phyloP scores from a whole-genome alignment of 192 early-diverging fungal species.

The Coemansia sp. region DNA sequence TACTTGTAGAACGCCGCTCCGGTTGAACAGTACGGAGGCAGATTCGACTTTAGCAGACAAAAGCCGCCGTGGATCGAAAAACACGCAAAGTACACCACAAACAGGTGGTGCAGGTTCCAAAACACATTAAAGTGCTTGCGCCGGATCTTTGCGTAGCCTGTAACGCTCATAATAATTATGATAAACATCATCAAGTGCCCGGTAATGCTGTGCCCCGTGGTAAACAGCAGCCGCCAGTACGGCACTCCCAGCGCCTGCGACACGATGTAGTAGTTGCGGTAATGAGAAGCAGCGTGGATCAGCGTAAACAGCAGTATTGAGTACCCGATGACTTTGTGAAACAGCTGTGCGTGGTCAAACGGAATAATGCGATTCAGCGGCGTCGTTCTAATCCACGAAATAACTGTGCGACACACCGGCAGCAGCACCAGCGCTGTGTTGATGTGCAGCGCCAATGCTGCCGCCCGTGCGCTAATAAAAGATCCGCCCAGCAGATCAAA shows the following conservation, averaged over 20 bases:
- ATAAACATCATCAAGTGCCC: slow-evolving; percentile 74
- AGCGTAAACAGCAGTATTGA: slow-evolving; percentile 75
- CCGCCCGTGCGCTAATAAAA: slow-evolving; percentile 60
- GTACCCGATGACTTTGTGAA: slow-evolving; percentile 79
- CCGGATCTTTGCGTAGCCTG: slow-evolving; percentile 60
- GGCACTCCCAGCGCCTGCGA: slow-evolving; percentile 24
- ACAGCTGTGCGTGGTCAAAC: slow-evolving; percentile 81
- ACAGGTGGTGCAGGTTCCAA: slow-evolving; percentile 87
- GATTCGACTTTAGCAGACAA: slow-evolving; percentile 75
- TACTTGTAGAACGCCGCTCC: slow-evolving; percentile 83
- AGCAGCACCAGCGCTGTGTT: slow-evolving; percentile 77
- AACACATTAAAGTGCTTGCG: slow-evolving; percentile 65
- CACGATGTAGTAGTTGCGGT: slow-evolving; percentile 67
- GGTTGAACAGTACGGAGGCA: slow-evolving; percentile 64
- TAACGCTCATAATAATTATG: slow-evolving; percentile 78
- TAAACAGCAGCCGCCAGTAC: slow-evolving; percentile 56
- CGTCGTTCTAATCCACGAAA: slow-evolving; percentile 73
- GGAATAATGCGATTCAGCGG: slow-evolving; percentile 75
- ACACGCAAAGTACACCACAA: slow-evolving; percentile 80
- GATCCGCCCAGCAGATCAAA: slow-evolving; percentile 55
- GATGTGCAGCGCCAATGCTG: slow-evolving; percentile 71
- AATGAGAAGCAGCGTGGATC: slow-evolving; percentile 72
- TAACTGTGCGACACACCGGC: slow-evolving; percentile 78
- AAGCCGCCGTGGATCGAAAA: slow-evolving; percentile 80
- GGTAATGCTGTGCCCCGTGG: slow-evolving; percentile 76